phyloP scores from a whole-genome alignment of 2,329 filamentous ascomycete species.

The Chlorencoelia australis region DNA sequence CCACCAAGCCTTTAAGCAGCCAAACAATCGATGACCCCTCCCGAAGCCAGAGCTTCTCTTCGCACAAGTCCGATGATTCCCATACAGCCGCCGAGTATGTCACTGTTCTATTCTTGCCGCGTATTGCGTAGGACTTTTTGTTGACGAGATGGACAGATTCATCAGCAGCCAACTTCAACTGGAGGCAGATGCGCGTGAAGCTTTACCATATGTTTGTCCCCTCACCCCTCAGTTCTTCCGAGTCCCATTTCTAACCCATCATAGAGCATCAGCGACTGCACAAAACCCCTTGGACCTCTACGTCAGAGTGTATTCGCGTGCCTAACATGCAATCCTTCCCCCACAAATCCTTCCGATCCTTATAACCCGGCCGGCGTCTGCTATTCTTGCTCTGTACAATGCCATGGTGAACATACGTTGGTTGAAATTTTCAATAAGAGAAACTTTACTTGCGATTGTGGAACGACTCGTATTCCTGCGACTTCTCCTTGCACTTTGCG shows the following conservation, averaged over 20 bases:
- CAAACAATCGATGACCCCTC: conserved; percentile 18
- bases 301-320: conserved; percentile 88
- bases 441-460: conserved; percentile 93
- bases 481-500: conserved; percentile 69
- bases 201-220: conserved; percentile 70
- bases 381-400: conserved; percentile 94
- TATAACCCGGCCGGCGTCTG: conserved; percentile 76
- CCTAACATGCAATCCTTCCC: conserved; percentile 82
- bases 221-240: conserved; percentile 1
- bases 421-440: conserved; percentile 95
- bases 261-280: conserved; percentile 89
- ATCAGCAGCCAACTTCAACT: conserved; percentile 82
- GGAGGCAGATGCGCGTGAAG: conserved; percentile 90
- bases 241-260: conserved; percentile 6
- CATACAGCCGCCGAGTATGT: conserved; percentile 39
- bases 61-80: conserved; percentile 42
- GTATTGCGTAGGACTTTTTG: no score
- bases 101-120: no score
- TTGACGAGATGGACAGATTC: conserved; percentile 49
- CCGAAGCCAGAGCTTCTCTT: conserved; percentile 47
- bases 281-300: conserved; percentile 76
- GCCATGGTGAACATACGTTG: conserved; percentile 87
- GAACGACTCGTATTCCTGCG: conserved; percentile 63
- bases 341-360: conserved; percentile 48
- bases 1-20: conserved; percentile 7